Conservation (phyloP, 805 yeast genomes). For the Citeromyces nyonsensis region DNA sequence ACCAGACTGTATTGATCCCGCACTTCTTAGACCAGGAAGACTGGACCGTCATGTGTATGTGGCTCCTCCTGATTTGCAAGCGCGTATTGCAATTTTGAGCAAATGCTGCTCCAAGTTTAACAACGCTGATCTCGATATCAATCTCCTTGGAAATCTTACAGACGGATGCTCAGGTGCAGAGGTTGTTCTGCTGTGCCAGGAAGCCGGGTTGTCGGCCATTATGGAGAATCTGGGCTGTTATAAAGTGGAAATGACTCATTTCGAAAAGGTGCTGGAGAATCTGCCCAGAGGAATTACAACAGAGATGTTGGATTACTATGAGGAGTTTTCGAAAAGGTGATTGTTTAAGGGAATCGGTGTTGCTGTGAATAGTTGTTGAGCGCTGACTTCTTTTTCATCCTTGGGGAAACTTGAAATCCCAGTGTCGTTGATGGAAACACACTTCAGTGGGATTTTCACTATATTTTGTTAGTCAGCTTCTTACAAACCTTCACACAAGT, state of each 20-base stretch:
- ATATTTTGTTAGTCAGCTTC: too few relatives aligned
- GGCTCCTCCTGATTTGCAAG: conserved; percentile 75
- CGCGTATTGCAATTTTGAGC: conserved; percentile 61
- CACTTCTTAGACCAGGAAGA: conserved; percentile 89
- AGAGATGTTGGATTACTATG: conserved; percentile 72
- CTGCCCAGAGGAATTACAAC: conserved; percentile 69
- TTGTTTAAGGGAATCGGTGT: too few relatives aligned
- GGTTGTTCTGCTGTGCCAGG: conserved; percentile 81
- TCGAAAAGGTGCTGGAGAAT: conserved; percentile 50
- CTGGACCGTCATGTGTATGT: conserved; percentile 88
- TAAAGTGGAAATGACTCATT: conserved; percentile 48
- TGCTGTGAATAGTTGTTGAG: too few relatives aligned
- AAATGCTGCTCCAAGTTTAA: conserved; percentile 59
- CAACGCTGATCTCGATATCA: conserved; percentile 29
- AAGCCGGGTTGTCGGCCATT: conserved; percentile 89
- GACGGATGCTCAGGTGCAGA: conserved; percentile 97
- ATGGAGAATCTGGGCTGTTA: conserved; percentile 53
- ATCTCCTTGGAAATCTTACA: conserved; percentile 40
- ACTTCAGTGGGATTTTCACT: too few relatives aligned
- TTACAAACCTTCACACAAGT: too few relatives aligned
- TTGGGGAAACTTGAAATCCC: too few relatives aligned
- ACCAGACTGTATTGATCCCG: conserved; percentile 88
- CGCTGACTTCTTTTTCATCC: too few relatives aligned
- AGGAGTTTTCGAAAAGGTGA: conserved; percentile 27
- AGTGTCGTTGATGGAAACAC: too few relatives aligned